Base-by-base conservation (phyloP, 371 early-diverging fungal genomes). In the Lichtheimia ramosa region DNA sequence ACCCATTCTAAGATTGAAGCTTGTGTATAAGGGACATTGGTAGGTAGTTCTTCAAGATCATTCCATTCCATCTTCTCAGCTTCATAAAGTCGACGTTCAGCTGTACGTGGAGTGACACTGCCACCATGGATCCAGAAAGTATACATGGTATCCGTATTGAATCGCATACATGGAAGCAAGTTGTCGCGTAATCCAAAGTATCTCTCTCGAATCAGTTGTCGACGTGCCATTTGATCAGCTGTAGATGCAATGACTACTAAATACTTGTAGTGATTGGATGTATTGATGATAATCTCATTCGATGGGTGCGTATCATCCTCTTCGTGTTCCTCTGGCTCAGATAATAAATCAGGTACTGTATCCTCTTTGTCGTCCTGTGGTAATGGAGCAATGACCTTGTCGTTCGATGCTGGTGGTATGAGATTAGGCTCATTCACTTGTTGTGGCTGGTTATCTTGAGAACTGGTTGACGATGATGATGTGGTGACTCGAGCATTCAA, bases 31-130 rank as follows among this genome's bases (percentile, higher is more conserved):
- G 42, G 24, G 39, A 59, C 21, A 24, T 51, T 50, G 4, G 12
- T 39, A 23, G 70, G 62, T 41, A 67, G 42, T 48, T 64, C 65
- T 24, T 54, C 66, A n/a, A 69, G 51, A 57, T 84, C 84, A 40
- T 75, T 65, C 65, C 71, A 82, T 65, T 84, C 84, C 78, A 82
- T 84, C 24, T 77, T 76, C 52, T 84, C 84, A 3, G 73, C 74
- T 58, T 82, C 76, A 23, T 77, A 78, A 3, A 58, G 56, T 15
- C 83, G 67, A 51, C 69, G 66, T 27, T 67, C 64, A 8, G 74
- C 70, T 4, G 72, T 73, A 53, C 79, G 60, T 23, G 61, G 59
- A 21, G 54, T 51, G 34, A 61, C 61, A 6, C 63, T 63, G 34
- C 61, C 71, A 20, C 83, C 84, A 63, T 82, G 67, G n/a, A 82